Base-by-base conservation (phyloP, 139 green algal genomes). In the Deuterostichococcus epilithicus region DNA sequence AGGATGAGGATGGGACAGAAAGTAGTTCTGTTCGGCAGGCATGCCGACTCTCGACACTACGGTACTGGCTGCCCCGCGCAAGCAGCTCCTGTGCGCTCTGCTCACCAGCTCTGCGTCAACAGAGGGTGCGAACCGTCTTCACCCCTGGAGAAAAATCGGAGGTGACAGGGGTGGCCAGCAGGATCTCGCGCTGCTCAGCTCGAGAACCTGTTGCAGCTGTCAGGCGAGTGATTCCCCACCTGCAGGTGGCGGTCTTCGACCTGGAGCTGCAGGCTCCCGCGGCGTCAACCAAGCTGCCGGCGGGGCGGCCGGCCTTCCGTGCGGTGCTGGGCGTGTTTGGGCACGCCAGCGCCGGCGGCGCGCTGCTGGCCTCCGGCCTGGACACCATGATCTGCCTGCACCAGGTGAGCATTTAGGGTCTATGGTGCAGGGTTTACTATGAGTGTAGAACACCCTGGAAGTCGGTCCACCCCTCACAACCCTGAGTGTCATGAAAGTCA, bases 211-310 rank as follows among this genome's bases (percentile, higher is more conserved):
- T n/a, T n/a, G n/a, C n/a, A n/a, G n/a, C n/a, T n/a, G n/a, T n/a
- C n/a, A n/a, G n/a, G n/a, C n/a, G n/a, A n/a, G n/a, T n/a, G n/a
- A n/a, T n/a, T n/a, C n/a, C 32, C 33, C 8, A 44, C 8, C 6
- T 32, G 65, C 72, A 88, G 83, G 79, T 95, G 30, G 84, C 94
- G 32, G 78, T 94, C 32, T 95, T 94, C 75, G 91, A 96, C 71
- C 65, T 93, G 45, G 89, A 96, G 73, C 86, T 92, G 68, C 90
- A 88, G 28, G 74, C 87, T 68, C 91, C 91, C 30, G 86, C 88
- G 0, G 84, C 83, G 0, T 85, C 80, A 20, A 88, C 77, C 2
- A 45, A 67, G 0, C 75, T 94, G 72, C 80, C 88, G 0, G 39
- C 71, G 32, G 78, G 76, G n/a, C 47, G 80, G 18, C 47, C 88